Evolutionary conservation across 2,329 filamentous ascomycete species (phyloP).

Genomic region (Scortechinia acanthostroma): DNA sequence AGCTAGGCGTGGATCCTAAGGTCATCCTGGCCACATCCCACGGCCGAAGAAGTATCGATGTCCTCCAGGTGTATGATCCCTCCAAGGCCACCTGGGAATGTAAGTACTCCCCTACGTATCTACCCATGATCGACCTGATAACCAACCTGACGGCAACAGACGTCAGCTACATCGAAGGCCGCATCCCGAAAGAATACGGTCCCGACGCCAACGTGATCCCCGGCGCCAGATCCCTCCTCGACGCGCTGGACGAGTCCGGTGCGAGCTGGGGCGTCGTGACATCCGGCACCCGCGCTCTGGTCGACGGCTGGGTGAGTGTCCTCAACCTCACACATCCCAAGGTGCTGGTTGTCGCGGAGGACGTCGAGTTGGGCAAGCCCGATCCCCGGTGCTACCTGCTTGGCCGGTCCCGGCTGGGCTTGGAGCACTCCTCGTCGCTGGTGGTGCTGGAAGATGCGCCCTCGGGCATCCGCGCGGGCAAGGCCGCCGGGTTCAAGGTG

Average conservation of each 20-base stretch:
- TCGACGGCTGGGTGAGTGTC: conserved; percentile 37
- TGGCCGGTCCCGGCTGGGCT: conserved; percentile 26
- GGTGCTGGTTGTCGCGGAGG: conserved; percentile 37
- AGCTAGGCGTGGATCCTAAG: conserved; percentile 4
- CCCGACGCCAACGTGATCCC: conserved; percentile 1
- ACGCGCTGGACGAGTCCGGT: background rate
- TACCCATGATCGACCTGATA: too few species aligned
- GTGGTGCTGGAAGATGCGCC: conserved; percentile 68
- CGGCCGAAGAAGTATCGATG: conserved; percentile 4
- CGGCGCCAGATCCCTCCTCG: background rate
- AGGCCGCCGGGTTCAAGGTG: conserved; percentile 65
- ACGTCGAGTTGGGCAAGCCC: conserved; percentile 36
- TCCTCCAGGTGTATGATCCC: conserved; percentile 2
- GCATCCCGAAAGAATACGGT: background rate
- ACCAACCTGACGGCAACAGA: too few species aligned
- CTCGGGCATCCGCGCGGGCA: conserved; percentile 60
- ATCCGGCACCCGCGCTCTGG: conserved; percentile 34
- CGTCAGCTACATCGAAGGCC: conserved; percentile 1
- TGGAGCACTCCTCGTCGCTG: conserved; percentile 19
- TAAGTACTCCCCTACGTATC: background rate
- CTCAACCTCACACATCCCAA: conserved; percentile 35
- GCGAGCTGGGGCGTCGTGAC: conserved; percentile 20
- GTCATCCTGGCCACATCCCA: conserved; percentile 4
- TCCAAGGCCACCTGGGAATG: conserved; percentile 2
- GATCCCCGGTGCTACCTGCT: conserved; percentile 37